Percentiles rank a stretch among this genome's conserved stretches.
phyloP scores from a whole-genome alignment of 805 yeast species.

The Wickerhamiella brachini region DNA sequence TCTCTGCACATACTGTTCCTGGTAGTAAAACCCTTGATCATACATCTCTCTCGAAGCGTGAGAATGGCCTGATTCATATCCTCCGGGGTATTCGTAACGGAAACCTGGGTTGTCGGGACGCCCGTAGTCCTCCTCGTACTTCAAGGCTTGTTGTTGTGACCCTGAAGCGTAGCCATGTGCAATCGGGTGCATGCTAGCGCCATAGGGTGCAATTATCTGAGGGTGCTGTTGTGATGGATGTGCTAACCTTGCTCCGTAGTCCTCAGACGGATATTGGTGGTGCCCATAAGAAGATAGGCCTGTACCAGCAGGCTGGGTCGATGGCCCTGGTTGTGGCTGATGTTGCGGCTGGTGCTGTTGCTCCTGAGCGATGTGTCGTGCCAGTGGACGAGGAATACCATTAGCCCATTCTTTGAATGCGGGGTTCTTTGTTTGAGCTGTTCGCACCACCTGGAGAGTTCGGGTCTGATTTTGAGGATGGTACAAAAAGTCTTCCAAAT shows the following conservation, averaged over 20 bases:
- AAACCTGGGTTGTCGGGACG: neutral
- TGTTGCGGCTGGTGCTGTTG: neutral
- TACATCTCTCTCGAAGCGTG: neutral
- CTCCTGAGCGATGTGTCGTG: neutral
- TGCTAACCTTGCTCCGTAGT: neutral
- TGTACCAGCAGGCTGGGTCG: neutral
- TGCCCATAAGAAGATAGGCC: neutral
- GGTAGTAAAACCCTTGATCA: neutral
- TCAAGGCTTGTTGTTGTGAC: neutral
- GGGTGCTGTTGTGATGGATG: neutral
- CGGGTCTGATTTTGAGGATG: constrained; percentile 23
- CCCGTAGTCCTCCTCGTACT: neutral
- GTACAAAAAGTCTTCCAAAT: constrained; percentile 21
- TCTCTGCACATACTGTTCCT: neutral
- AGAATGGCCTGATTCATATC: neutral
- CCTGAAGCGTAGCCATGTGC: neutral
- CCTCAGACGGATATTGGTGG: neutral
- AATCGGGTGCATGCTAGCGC: neutral
- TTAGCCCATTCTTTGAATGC: constrained; percentile 10
- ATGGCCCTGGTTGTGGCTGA: neutral
- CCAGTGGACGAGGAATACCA: constrained; percentile 9
- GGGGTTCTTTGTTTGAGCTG: constrained; percentile 20
- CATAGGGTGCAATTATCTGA: neutral
- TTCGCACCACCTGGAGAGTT: constrained; percentile 23
- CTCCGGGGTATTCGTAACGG: neutral